Percentiles rank a stretch among this genome's conserved stretches.
These are phyloP conservation scores for Auxenochlorella protothecoides DNA, from an alignment of 139 green algal species.

Conservation along the genomic window DNA sequence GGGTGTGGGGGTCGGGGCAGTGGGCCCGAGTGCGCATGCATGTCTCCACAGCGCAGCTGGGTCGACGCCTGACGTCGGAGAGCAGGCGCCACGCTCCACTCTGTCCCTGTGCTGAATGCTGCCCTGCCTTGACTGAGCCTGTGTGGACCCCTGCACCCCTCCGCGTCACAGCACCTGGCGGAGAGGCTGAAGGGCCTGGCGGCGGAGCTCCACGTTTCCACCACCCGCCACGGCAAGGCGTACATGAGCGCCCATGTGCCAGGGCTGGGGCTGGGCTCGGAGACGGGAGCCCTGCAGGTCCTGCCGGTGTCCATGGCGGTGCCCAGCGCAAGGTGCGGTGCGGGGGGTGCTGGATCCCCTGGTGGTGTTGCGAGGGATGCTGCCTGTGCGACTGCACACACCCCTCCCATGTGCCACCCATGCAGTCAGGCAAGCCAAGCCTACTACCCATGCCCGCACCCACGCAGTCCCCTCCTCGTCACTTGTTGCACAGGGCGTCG, in stretches of 20 bases:
- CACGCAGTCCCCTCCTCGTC: not conserved
- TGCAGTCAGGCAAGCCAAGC: too few species aligned
- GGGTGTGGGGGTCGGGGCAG: not conserved
- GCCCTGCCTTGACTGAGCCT: not conserved
- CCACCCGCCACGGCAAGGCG: too few species aligned
- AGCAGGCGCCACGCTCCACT: not conserved
- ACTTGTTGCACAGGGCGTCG: not conserved
- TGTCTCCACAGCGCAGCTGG: not conserved
- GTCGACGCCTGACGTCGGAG: not conserved
- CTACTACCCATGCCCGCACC: too few species aligned
- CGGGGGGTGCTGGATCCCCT: not conserved
- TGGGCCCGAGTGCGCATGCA: not conserved
- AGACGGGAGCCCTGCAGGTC: not conserved
- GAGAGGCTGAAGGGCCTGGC: not conserved
- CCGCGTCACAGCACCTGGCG: too few species aligned
- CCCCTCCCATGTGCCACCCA: not conserved
- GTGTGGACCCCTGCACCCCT: too few species aligned
- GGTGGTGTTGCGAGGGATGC: not conserved
- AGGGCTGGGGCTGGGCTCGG: not conserved
- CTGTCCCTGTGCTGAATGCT: not conserved
- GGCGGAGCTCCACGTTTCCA: not conserved
- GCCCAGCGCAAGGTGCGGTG: constrained; percentile 5
- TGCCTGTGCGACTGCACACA: not conserved
- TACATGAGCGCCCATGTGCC: not conserved
- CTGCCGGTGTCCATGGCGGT: too few species aligned